phyloP scores from a whole-genome alignment of 2,329 filamentous ascomycete genomes.

The Fusarium compactum region DNA sequence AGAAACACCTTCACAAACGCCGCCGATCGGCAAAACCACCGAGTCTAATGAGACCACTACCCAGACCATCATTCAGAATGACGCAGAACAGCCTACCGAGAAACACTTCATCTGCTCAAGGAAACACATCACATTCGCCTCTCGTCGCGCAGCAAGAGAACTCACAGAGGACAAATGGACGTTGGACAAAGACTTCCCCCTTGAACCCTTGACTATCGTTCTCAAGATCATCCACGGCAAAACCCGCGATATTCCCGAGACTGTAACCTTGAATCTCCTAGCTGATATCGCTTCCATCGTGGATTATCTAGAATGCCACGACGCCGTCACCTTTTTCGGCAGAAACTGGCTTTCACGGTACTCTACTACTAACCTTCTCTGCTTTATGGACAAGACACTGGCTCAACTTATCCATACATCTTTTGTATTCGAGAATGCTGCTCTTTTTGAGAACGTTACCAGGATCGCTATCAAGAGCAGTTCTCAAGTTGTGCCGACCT shows the following conservation, averaged over 20 bases:
- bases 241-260: neutral
- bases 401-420: neutral
- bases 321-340: neutral
- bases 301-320: neutral
- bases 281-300: neutral
- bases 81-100: fast-evolving
- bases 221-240: conserved; percentile 3
- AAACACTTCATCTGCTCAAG: conserved; percentile 5
- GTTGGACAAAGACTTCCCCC: neutral
- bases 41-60: neutral
- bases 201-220: neutral
- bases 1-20: neutral
- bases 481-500: neutral
- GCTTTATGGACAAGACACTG: neutral
- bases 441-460: fast-evolving
- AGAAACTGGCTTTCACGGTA: neutral
- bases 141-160: neutral
- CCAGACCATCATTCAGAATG: neutral
- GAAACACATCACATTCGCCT: conserved; percentile 6
- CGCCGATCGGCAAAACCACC: no score
- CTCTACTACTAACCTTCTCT: fast-evolving
- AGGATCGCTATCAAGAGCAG: neutral
- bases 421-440: neutral
- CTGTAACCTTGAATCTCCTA: fast-evolving
- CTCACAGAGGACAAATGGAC: conserved; percentile 7